Base-by-base conservation (phyloP, 2,329 filamentous ascomycete species). In the Aotearoamyces nothofagi region DNA sequence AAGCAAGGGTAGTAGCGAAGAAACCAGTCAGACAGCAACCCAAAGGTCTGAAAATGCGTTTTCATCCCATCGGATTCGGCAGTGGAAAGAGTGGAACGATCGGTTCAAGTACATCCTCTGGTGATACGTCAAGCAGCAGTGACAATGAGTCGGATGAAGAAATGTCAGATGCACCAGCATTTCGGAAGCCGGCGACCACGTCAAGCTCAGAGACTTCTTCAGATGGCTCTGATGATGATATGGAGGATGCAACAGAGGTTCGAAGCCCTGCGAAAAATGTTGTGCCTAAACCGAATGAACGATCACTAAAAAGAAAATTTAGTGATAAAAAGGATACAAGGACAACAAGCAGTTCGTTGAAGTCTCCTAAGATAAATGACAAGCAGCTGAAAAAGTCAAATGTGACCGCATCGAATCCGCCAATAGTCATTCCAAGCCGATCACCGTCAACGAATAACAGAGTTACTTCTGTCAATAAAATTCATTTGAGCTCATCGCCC, bases 21-120 rank as follows among this genome's bases (percentile, higher is more conserved):
- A 68, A 58, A 34, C 49, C 61, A 2, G 57, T 69, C 27, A 66
- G 74, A 34, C 58, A 66, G 25, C 79, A 84, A 47, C 77, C 79
- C 2, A 61, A 66, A 42, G 75, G 71, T 5, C 54, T 86, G 30
- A 70, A 64, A 42, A 66, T 73, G 51, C 68, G 78, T 17, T 83
- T 68, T 50, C 63, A 64, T 30, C 78, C 78, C 1, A 66, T 77
- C 24, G 78, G 78, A 9, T 62, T 62, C 38, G 60, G 60, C 4
- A 33, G 43, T 8, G 58, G 57, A 15, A 52, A 53, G 16, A 49
- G 48, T 16, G 61, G 53, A 15, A 53, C 33, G 11, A 51, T 58
- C 40, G 64, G 43, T 14, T 37, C 35, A 14, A 31, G 26, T 17
- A 33, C 35, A 9, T 27, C 22, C 4, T 33, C 30, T 20, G 7